Base-by-base conservation (phyloP, 2,329 filamentous ascomycete species). In the Drechslerella coelobrocha region DNA sequence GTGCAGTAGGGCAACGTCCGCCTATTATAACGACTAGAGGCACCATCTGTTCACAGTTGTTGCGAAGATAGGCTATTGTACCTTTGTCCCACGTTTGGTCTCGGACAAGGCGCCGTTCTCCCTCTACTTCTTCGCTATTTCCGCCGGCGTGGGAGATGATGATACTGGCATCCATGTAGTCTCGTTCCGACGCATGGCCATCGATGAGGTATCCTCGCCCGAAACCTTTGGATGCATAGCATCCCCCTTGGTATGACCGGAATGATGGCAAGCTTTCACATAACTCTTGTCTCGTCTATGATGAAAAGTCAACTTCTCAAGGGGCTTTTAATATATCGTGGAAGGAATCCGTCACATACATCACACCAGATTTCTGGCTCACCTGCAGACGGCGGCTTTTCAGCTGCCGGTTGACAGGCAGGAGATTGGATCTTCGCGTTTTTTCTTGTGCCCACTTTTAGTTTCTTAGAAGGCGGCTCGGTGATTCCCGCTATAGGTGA, bases 201-300 rank as follows among this genome's bases (percentile, higher is more conserved):
- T 89, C 86, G 19, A 88, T 80, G 23, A 90, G 80, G 63, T 88
- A 83, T 0, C 84, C 86, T 45, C 80, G 80, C 1, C 82, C 82
- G n/a, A 84, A 77, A 0, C 80, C 79, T 1, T 82, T 78, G 0
- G 78, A 79, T 0, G 81, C 80, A 60, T 91, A 86, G 2, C 82
- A 80, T 3, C 85, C 86, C 1, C 84, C 81, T 73, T 91, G 85
- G 37, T 85, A 85, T 1, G 84, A 79, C 12, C 82, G 83, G 77
- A 85, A 90, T 78, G 86, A 89, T 0, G 83, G 81, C 0, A 90
- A 75, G 0, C 86, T 82, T 74, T 90, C 86, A 73, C 85, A 89
- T 0, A 91, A 78, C 12, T 83, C 83, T 63, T 86, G 84, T 2
- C 88, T 82, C 37, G 72, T 76, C 75, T 76, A 52, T 53, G 41